Conservation (phyloP, 2,329 filamentous ascomycete genomes). For the Exophiala aquamarina region DNA sequence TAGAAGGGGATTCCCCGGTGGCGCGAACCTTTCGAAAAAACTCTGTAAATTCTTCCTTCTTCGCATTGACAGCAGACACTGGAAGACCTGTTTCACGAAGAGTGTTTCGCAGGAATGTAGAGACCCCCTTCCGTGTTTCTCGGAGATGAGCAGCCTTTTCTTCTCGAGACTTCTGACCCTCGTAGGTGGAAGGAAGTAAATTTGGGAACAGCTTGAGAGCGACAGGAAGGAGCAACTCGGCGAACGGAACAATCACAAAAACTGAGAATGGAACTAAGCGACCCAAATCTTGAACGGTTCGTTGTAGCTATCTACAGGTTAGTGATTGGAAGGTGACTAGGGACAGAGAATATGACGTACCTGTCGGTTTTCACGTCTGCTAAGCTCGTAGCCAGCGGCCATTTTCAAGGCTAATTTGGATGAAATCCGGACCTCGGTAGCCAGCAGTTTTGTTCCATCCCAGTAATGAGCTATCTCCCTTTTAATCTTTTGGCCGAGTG, state of each 20-base stretch:
- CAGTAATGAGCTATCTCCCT: constrained; percentile 93
- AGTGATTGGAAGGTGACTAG: constrained; percentile 1
- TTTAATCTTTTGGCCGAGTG: constrained; percentile 88
- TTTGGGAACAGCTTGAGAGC: constrained; percentile 96
- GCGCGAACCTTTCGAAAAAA: constrained; percentile 96
- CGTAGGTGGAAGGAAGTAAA: constrained; percentile 94
- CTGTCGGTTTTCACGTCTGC: constrained; percentile 87
- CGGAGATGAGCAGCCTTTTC: constrained; percentile 79
- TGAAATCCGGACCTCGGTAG: constrained; percentile 89
- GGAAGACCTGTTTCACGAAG: constrained; percentile 91
- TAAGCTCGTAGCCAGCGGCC: constrained; percentile 96
- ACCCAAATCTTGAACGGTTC: constrained; percentile 90
- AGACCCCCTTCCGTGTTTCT: constrained; percentile 89
- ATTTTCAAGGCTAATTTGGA: constrained; percentile 90
- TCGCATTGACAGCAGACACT: constrained; percentile 76
- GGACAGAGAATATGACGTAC: constrained; percentile 37
- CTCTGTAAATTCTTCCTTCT: constrained; percentile 89
- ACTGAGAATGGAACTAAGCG: constrained; percentile 94
- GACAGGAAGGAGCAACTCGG: constrained; percentile 79
- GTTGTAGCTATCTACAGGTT: constrained; percentile 59
- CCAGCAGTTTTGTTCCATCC: constrained; percentile 95
- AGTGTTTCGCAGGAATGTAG: constrained; percentile 82
- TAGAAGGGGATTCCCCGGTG: constrained; percentile 85
- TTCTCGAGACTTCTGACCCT: constrained; percentile 87
- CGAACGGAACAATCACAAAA: constrained; percentile 95